Evolutionary conservation across 257 asterid genomes (phyloP).

Genomic region (Solanum ossicruentum): DNA sequence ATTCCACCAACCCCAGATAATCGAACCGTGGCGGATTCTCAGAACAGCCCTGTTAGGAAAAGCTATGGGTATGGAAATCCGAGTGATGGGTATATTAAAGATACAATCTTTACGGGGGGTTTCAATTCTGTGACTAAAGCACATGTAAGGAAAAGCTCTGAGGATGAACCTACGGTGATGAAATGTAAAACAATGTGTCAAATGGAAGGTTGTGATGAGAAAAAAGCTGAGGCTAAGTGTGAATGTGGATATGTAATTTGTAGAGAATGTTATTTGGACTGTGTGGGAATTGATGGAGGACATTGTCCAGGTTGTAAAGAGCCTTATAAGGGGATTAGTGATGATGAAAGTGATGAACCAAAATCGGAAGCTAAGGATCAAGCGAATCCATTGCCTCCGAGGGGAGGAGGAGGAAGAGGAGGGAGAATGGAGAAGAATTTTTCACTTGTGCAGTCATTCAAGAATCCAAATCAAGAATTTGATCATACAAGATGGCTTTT

Average conservation of each 20-base stretch:
- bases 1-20: conserved; percentile 85
- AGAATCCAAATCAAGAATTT: conserved; percentile 79
- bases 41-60: conserved; percentile 23
- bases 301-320: conserved; percentile 87
- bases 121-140: conserved; percentile 69
- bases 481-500: conserved; percentile 81
- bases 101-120: conserved; percentile 82
- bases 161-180: conserved; percentile 3
- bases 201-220: conserved; percentile 80
- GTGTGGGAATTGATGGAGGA: conserved; percentile 40
- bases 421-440: conserved; percentile 58
- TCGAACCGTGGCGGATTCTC: conserved; percentile 31
- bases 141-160: conserved; percentile 51
- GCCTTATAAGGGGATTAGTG: conserved; percentile 29
- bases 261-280: conserved; percentile 54
- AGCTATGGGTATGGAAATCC: conserved; percentile 48
- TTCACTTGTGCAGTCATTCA: conserved; percentile 73
- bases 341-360: conserved; percentile 27
- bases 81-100: conserved; percentile 43
- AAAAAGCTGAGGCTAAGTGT: conserved; percentile 31
- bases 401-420: conserved; percentile 29
- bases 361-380: conserved; percentile 47
- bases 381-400: conserved; percentile 51
- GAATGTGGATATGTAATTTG: conserved; percentile 83
- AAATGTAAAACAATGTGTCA: conserved; percentile 49